Evolutionary conservation across 257 asterid species (phyloP), one percentile per base, ranked within the genome.

Genomic region (Forsythia suspensa): DNA sequence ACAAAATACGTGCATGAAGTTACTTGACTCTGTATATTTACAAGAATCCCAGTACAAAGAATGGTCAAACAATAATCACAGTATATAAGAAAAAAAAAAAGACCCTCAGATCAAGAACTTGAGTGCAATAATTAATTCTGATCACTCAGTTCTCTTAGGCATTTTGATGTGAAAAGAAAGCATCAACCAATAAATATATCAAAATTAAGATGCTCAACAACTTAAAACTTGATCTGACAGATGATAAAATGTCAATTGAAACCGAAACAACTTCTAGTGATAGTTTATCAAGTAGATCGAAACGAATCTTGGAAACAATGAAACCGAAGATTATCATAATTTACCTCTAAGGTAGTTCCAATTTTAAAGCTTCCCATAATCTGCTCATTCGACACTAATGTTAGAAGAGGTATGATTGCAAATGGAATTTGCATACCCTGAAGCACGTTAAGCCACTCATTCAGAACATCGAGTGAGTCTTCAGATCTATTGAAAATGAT

Each of bases 391-490:
- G 96, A 74, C 16, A 89, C 97, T 72, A 92, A 75, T 52, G 90
- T 91, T 8, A 92, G 86, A 73, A 90, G 92, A 41, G 97, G 97
- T 41, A 92, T 82, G 10, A 92, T 88, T 4, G 94, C 96, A 74
- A 90, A 92, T 0, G 97, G 97, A 0, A 92, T 92, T 72, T 89
- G 94, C 91, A 92, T 78, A 0, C 96, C 97, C 73, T 92, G 97
- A 75, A 92, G 87, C 51, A 92, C 94, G 67, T 92, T 92, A 5
- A 92, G 92, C 90, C 91, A 90, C 44, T 92, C 93, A 15, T 90
- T 92, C 2, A 92, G 80, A 71, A 84, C 87, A 81, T 92, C 97
- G 38, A 92, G 86, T 77, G 89, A 63, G 79, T 88, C 94, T 72
- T 89, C 93, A 0, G 94, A 90, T 61, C 88, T 79, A 72, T 92